phyloP scores from a whole-genome alignment of 2,329 filamentous ascomycete species.

The Arthrobotrys pseudoclavata region DNA sequence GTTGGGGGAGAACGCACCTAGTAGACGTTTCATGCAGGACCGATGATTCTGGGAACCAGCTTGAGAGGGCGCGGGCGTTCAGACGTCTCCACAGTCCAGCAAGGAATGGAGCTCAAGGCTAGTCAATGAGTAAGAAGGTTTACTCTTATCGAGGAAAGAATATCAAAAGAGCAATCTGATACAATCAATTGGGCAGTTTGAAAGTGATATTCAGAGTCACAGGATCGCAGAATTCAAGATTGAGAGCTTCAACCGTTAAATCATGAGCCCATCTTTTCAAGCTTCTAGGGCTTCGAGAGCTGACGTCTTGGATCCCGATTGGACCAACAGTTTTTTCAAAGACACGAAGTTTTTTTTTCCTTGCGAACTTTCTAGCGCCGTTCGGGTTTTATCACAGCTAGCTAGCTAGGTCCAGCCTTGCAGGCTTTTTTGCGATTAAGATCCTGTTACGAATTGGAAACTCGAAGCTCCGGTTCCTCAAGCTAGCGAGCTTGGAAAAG shows the following conservation, averaged over 20 bases:
- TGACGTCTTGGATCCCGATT: slow-evolving; percentile 35
- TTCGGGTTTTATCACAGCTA: slow-evolving; percentile 40
- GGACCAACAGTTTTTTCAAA: slow-evolving; percentile 27
- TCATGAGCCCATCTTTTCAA: slow-evolving; percentile 49
- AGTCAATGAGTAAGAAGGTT: slow-evolving; percentile 30
- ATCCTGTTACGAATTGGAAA: slow-evolving; percentile 53
- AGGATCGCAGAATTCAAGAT: slow-evolving; percentile 35
- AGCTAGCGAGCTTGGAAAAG: slow-evolving; percentile 49
- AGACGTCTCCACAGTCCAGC: slow-evolving; percentile 12
- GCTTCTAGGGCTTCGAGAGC: slow-evolving; percentile 12
- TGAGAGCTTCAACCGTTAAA: slow-evolving; percentile 20
- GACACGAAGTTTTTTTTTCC: slow-evolving; percentile 37
- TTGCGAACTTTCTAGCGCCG: slow-evolving; percentile 53
- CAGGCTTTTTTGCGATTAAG: slow-evolving; percentile 33
- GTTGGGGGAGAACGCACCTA: slow-evolving; percentile 48
- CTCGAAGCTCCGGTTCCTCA: slow-evolving; percentile 41
- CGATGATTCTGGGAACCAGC: slow-evolving; percentile 47
- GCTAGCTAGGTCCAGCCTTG: slow-evolving; percentile 21
- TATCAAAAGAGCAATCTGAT: slow-evolving; percentile 25
- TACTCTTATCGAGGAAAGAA: slow-evolving; percentile 34
- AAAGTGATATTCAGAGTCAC: slow-evolving; percentile 48
- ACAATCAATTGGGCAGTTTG: slow-evolving; percentile 42
- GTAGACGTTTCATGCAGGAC: slow-evolving; percentile 60
- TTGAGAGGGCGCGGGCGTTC: slow-evolving; percentile 13
- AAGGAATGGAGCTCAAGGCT: slow-evolving; percentile 42